A percentile compares a stretch with the other conserved stretches of the same genome.
Conservation (phyloP, 768 basidiomycete species). For the Lactarius sp. region DNA sequence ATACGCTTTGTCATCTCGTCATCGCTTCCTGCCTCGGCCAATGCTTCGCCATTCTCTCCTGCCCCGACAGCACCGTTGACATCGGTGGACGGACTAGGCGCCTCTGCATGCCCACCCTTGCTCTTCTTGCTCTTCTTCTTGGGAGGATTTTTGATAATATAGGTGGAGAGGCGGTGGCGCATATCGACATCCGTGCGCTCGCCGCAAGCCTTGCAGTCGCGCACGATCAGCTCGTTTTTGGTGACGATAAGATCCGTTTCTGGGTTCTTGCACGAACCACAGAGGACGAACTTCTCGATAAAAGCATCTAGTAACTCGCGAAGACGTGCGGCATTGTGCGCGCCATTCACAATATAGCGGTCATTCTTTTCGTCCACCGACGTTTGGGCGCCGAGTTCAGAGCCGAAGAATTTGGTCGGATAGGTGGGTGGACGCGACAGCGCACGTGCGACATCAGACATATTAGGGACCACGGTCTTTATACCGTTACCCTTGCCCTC, state of each 20-base stretch:
- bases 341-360: slow-evolving; percentile 97
- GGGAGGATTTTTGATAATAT: slow-evolving; percentile 97
- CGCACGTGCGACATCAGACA: slow-evolving; percentile 95
- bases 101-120: slow-evolving; percentile 47
- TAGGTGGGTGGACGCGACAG: slow-evolving; percentile 93
- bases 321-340: slow-evolving; percentile 85
- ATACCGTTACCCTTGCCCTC: slow-evolving; percentile 99
- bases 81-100: slow-evolving; percentile 41
- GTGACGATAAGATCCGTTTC: slow-evolving; percentile 94
- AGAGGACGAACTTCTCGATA: slow-evolving; percentile 98
- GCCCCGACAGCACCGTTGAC: slow-evolving; percentile 36
- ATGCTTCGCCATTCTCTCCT: slow-evolving; percentile 41
- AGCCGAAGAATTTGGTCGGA: slow-evolving; percentile 98
- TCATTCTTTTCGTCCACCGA: slow-evolving; percentile 96
- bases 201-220: slow-evolving; percentile 99
- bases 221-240: slow-evolving; percentile 82
- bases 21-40: slow-evolving; percentile 53
- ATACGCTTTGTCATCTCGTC: slow-evolving; percentile 89
- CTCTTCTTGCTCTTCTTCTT: slow-evolving; percentile 74
- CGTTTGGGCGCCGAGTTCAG: slow-evolving; percentile 96
- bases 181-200: slow-evolving; percentile 89
- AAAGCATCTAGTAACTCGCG: slow-evolving; percentile 94
- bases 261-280: slow-evolving; percentile 97
- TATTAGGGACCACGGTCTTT: slow-evolving; percentile 98
- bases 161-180: slow-evolving; percentile 94